Evolutionary conservation across 73 alveolate genomes (phyloP).

Genomic region (Tetrahymena elliotti): DNA sequence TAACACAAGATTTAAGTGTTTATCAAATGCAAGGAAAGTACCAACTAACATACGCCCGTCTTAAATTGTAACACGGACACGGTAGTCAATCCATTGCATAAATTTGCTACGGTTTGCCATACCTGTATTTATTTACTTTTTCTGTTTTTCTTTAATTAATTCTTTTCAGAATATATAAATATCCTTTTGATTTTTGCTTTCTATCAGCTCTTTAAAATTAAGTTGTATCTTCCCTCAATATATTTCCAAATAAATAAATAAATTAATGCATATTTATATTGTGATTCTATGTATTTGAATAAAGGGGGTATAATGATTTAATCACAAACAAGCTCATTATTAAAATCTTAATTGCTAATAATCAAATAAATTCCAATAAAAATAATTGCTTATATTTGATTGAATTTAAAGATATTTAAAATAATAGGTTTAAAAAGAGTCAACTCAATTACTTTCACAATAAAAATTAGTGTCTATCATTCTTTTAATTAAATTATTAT

Average conservation of each 20-base stretch:
- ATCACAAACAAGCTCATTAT: neutral
- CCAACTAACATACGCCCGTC: constrained; percentile 90
- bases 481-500: no score
- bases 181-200: neutral
- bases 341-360: neutral
- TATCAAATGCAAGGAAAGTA: constrained; percentile 94
- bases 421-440: neutral
- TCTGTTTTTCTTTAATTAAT: neutral
- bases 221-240: neutral
- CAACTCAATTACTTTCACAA: neutral
- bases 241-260: neutral
- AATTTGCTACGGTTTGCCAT: constrained; percentile 66
- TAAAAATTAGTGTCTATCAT: neutral
- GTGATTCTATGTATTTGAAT: no score
- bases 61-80: constrained; percentile 90
- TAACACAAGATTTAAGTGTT: constrained; percentile 95
- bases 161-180: neutral
- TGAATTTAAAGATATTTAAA: neutral
- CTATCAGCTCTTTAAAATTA: neutral
- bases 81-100: constrained; percentile 96
- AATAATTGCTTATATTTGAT: neutral
- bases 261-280: neutral
- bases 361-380: neutral
- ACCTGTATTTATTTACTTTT: neutral
- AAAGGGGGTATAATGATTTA: neutral